Evolutionary conservation across 495 filamentous ascomycete species (phyloP).

Genomic region (Aspergillus olivimuriae): DNA sequence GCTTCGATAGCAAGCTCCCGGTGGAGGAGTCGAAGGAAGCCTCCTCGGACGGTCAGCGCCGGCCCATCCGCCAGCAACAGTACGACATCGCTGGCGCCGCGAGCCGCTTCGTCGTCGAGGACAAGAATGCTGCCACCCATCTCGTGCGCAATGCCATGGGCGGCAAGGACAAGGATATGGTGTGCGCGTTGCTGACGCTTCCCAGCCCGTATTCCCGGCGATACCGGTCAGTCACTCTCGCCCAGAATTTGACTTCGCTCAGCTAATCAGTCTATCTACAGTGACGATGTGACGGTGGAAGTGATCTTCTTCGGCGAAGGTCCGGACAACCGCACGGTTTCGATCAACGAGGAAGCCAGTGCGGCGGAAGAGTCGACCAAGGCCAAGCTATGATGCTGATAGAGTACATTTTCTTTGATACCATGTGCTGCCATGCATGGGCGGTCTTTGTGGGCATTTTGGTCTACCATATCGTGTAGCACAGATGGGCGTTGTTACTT

Average conservation of each 20-base stretch:
- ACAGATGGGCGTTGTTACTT: too few relatives aligned
- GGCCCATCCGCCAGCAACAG: constrained; percentile 79
- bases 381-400: constrained; percentile 46
- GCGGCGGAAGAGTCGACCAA: constrained; percentile 50
- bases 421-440: too few relatives aligned
- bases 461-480: too few relatives aligned
- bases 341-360: constrained; percentile 80
- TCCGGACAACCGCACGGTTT: constrained; percentile 64
- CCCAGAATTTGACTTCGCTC: not conserved
- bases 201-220: constrained; percentile 84
- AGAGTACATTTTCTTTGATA: not conserved
- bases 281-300: constrained; percentile 94
- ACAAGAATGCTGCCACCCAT: constrained; percentile 95
- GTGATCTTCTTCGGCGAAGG: constrained; percentile 96
- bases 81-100: constrained; percentile 65
- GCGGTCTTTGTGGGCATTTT: too few relatives aligned
- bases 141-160: constrained; percentile 93
- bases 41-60: constrained; percentile 48
- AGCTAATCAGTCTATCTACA: constrained; percentile 22
- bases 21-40: constrained; percentile 45
- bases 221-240: constrained; percentile 59
- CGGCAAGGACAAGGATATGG: constrained; percentile 87
- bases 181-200: constrained; percentile 87
- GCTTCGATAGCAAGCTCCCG: constrained; percentile 43
- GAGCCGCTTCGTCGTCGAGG: constrained; percentile 84